Evolutionary conservation across 345 rosid species (phyloP), one percentile per base, ranked within the genome.

Genomic region (Bruguiera parviflora): DNA sequence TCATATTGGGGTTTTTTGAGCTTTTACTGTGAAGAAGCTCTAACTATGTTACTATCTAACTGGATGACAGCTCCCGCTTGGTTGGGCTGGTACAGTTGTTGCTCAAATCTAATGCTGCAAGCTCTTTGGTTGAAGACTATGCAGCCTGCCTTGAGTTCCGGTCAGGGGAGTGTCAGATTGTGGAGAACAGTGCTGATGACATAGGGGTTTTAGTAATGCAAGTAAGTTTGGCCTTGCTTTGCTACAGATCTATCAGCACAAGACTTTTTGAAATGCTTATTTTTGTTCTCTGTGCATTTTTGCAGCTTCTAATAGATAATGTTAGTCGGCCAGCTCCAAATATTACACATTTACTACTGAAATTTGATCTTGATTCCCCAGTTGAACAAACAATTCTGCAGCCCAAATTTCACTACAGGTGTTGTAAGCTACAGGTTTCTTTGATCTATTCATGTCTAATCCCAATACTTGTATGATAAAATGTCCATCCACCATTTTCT

Each of bases 361-460:
- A 89, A 75, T 94, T 89, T 85, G 95, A 94, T 71, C 83, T 91
- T 67, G 96, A 91, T 58, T 72, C 85, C 27, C 78, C 92, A 5
- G 81, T 94, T 63, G 98, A 91, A 73, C 87, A 79, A 74, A 87
- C 97, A 70, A 72, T 85, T 78, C 79, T 94, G 72, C 97, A 91
- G 83, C 97, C 98, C 49, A 94, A 89, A 80, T 91, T 88, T 77
- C 92, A 89, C 76, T 94, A 85, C 96, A 92, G 98, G 96, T 92
- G 71, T 81, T 70, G 65, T 53, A 71, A 16, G 49, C 73, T 53
- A 35, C 56, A 60, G 22, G 53, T 68, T 72, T 22, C 64, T 27
- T 51, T 28, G 19, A 6, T 18, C 31, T 33, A 21, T 62, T 63
- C 21, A 43, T 62, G 25, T 51, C 28, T 27, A 33, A 29, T 63